Evolutionary conservation across 2,329 filamentous ascomycete genomes (phyloP).

Genomic region (Pseudocercospora ulei): DNA sequence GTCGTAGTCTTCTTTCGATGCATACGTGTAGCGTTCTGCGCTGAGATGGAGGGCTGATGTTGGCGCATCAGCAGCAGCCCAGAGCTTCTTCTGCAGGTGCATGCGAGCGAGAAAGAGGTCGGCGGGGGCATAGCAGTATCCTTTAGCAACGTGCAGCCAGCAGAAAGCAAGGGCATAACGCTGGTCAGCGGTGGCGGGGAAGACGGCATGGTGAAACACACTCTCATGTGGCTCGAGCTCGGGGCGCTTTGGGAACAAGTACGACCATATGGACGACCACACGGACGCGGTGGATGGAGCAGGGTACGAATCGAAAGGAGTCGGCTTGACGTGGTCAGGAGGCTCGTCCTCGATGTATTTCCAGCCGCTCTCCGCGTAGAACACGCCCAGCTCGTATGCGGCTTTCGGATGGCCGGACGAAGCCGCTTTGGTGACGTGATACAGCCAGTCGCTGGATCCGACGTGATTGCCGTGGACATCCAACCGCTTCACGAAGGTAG

Average conservation of each 20-base stretch:
- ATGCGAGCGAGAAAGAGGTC: conserved; percentile 26
- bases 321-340: conserved; percentile 31
- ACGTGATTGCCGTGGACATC: conserved; percentile 20
- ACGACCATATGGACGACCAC: no score
- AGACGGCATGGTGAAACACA: conserved; percentile 28
- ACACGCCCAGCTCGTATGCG: conserved; percentile 35
- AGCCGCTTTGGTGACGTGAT: conserved; percentile 41
- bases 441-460: conserved; percentile 36
- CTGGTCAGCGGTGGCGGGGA: conserved; percentile 23
- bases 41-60: conserved; percentile 22
- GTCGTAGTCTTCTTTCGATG: conserved; percentile 21
- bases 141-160: conserved; percentile 26
- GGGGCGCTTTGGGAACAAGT: conserved; percentile 1
- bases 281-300: neutral
- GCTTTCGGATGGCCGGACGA: conserved; percentile 36
- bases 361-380: conserved; percentile 34
- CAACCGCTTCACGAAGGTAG: conserved; percentile 21
- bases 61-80: conserved; percentile 22
- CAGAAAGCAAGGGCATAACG: conserved; percentile 25
- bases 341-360: conserved; percentile 32
- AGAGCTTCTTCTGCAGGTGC: conserved; percentile 23
- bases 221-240: conserved; percentile 15
- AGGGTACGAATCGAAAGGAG: conserved; percentile 31
- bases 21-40: conserved; percentile 26
- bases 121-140: conserved; percentile 26